A percentile compares a stretch with the other conserved stretches of the same genome.
Conservation (phyloP, 2,329 filamentous ascomycete genomes). For the Ophiostoma piceae region DNA sequence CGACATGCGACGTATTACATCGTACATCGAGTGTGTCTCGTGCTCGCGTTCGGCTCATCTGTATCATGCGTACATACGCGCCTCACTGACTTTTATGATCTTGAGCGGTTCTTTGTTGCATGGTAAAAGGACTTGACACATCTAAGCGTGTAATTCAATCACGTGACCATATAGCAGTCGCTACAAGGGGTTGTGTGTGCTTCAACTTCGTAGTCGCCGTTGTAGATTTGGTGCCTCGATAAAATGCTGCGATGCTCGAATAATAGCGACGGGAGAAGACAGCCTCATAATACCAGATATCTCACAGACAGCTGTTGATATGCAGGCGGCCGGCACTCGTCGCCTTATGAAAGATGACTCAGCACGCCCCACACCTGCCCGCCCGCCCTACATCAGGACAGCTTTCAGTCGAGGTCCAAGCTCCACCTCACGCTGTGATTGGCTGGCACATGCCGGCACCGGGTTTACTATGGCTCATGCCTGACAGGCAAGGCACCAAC, state of each 20-base stretch:
- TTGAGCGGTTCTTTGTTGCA: background rate
- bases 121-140: background rate
- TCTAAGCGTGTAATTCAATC: background rate
- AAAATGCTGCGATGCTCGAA: too few species aligned
- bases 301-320: too few species aligned
- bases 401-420: conserved; percentile 10
- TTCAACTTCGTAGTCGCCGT: too few species aligned
- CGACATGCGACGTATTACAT: background rate
- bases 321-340: background rate
- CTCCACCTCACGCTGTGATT: conserved; percentile 3
- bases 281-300: background rate
- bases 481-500: background rate
- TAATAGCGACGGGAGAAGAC: background rate
- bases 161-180: background rate
- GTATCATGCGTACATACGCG: background rate
- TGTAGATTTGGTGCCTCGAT: too few species aligned
- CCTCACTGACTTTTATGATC: too few species aligned
- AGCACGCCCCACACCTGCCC: background rate
- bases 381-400: conserved; percentile 5
- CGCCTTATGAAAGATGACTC: background rate
- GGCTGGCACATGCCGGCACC: background rate
- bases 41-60: background rate
- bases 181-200: too few species aligned
- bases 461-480: conserved; percentile 2
- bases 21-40: background rate